Conservation (phyloP, 2,329 filamentous ascomycete species). For the Sclerotiophoma versabilis region DNA sequence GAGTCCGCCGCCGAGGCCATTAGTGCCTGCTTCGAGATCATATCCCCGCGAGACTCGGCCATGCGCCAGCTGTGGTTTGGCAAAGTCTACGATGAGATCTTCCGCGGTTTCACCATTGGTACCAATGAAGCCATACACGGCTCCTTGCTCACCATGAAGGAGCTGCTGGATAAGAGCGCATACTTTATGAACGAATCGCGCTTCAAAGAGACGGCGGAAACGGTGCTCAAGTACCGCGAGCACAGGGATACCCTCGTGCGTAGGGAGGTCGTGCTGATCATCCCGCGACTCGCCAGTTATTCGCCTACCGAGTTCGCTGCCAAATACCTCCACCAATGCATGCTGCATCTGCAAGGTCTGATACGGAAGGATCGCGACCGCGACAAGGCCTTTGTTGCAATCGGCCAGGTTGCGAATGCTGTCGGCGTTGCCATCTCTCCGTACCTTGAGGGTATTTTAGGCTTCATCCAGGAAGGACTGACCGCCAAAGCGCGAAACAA, state of each 20-base stretch:
- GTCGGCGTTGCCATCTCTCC: conserved; percentile 94
- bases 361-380: conserved; percentile 90
- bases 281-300: conserved; percentile 92
- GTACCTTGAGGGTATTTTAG: conserved; percentile 91
- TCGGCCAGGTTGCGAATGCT: conserved; percentile 94
- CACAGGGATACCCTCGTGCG: conserved; percentile 87
- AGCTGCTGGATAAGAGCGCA: conserved; percentile 89
- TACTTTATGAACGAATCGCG: conserved; percentile 97
- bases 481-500: conserved; percentile 76
- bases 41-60: conserved; percentile 87
- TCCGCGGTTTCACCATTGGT: conserved; percentile 75
- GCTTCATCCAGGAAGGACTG: conserved; percentile 90
- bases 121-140: conserved; percentile 91
- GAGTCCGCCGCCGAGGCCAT: conserved; percentile 92
- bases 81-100: conserved; percentile 87
- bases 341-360: conserved; percentile 93
- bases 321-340: conserved; percentile 90
- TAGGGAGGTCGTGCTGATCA: conserved; percentile 87
- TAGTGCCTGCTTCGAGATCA: conserved; percentile 94
- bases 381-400: conserved; percentile 93
- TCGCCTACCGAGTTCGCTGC: conserved; percentile 88
- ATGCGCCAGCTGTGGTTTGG: conserved; percentile 88
- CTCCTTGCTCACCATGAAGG: conserved; percentile 90
- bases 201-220: conserved; percentile 91
- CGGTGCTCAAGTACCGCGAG: conserved; percentile 90